Conservation (phyloP, 1,284 basidiomycete species). For the Ganoderma lucidum region DNA sequence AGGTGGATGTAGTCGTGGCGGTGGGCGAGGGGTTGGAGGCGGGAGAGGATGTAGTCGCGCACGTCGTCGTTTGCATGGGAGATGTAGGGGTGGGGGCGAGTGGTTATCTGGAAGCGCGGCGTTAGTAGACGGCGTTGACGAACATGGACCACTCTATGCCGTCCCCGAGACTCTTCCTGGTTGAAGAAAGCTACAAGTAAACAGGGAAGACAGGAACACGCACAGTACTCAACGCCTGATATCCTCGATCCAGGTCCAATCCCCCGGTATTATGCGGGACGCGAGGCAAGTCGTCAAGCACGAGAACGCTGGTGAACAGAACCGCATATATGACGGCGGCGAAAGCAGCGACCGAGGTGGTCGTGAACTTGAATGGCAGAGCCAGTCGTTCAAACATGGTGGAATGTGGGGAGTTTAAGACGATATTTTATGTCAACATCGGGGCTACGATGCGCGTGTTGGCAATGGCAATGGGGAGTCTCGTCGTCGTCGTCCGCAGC, state of each 20-base stretch:
- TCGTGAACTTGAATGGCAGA: conserved; percentile 37
- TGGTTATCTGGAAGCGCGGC: conserved; percentile 57
- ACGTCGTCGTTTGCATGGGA: conserved; percentile 79
- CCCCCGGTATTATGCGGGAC: conserved; percentile 57
- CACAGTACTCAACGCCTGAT: conserved; percentile 67
- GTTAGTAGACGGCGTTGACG: background rate
- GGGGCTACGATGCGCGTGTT: background rate
- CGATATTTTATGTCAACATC: background rate
- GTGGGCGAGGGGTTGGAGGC: conserved; percentile 56
- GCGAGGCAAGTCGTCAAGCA: conserved; percentile 60
- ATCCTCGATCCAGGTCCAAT: conserved; percentile 65
- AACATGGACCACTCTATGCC: background rate
- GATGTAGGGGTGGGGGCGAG: conserved; percentile 76
- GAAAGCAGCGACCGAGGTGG: conserved; percentile 58
- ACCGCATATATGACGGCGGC: conserved; percentile 58
- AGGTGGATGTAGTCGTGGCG: conserved; percentile 55
- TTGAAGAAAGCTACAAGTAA: background rate
- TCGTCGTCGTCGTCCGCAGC: conserved; percentile 7
- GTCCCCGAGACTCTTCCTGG: background rate
- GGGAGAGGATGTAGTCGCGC: conserved; percentile 62
- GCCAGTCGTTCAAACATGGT: conserved; percentile 13
- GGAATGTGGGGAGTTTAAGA: background rate
- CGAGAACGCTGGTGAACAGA: conserved; percentile 59
- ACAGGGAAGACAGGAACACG: conserved; percentile 26
- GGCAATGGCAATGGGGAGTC: background rate